Base-by-base conservation (phyloP, 2,329 filamentous ascomycete species). In the Aspergillus uvarum region DNA sequence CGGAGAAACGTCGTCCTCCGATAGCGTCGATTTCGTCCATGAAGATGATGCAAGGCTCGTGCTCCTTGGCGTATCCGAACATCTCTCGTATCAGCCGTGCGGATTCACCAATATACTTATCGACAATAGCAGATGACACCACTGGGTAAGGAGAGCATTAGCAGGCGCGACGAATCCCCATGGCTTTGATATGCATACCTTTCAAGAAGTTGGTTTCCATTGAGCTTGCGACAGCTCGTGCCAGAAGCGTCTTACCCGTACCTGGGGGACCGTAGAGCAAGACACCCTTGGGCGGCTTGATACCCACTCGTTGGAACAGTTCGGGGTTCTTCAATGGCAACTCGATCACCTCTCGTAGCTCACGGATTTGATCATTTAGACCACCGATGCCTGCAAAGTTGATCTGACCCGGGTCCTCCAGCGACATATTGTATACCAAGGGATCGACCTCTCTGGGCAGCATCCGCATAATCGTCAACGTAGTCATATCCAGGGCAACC, bases 11-110 rank as follows among this genome's bases (percentile, higher is more conserved):
- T 70, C 96, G 87, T 64, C 96, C 96, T 76, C 95, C 95, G 72
- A 99, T 99, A 73, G 95, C 95, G 74, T 99, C 95, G 74, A 99
- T 99, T 80, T 99, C 95, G 83, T 99, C 96, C 95, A 99, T 99
- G 85, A 99, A 99, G 80, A 99, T 99, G 78, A 99, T 99, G 78
- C 95, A 99, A 44, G 95, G 95, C 79, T 99, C 95, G 77, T 99
- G 95, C 77, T 99, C 96, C 80, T 97, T 98, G 71, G 96, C 95
- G 74, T 99, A 99, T 60, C 95, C 96, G 74, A 99, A 99, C 96
- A 99, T 99, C 79, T 99, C 95, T 76, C 95, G 89, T 72, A 99
- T 99, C 67, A 99, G 83, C 67, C 96, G 89, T 42, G 95, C 95
- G 11, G 95, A 99, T 80, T 99, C 95, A 77, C 95, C 95, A 66